A percentile compares a stretch with the other conserved stretches of the same genome.
These are phyloP conservation scores for Nemania serpens DNA, from an alignment of 2,329 filamentous ascomycete species.

Conservation along the genomic window DNA sequence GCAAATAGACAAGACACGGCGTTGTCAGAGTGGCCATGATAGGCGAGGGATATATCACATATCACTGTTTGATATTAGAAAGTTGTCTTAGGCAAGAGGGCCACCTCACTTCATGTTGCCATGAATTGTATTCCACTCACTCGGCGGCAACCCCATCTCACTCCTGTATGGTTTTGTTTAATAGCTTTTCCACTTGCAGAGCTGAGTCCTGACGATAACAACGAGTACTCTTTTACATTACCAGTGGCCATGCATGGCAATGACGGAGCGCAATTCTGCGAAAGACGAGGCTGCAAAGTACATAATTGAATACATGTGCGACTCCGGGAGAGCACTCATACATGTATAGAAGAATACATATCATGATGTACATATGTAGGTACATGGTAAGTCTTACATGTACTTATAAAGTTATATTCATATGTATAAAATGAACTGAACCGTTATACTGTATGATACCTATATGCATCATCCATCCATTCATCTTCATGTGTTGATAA, in stretches of 20 bases:
- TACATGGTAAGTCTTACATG: too few relatives aligned
- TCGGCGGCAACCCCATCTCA: background rate
- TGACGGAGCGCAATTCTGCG: background rate
- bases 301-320: too few relatives aligned
- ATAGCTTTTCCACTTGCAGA: background rate
- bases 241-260: background rate
- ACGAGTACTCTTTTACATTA: background rate
- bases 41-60: slow-evolving; percentile 12
- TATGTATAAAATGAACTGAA: too few relatives aligned
- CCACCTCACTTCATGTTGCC: slow-evolving; percentile 1
- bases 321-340: too few relatives aligned
- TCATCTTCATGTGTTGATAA: too few relatives aligned
- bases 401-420: too few relatives aligned
- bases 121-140: background rate
- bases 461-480: too few relatives aligned
- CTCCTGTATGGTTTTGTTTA: background rate
- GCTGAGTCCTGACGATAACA: background rate
- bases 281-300: too few relatives aligned
- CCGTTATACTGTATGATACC: too few relatives aligned
- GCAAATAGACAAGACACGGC: slow-evolving; percentile 20
- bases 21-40: slow-evolving; percentile 11
- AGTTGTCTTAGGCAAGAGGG: background rate
- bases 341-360: too few relatives aligned
- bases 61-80: slow-evolving; percentile 1
- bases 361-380: too few relatives aligned